phyloP scores from a whole-genome alignment of 1,139 yeast genomes.

The Nakaseomyces delphensis region DNA sequence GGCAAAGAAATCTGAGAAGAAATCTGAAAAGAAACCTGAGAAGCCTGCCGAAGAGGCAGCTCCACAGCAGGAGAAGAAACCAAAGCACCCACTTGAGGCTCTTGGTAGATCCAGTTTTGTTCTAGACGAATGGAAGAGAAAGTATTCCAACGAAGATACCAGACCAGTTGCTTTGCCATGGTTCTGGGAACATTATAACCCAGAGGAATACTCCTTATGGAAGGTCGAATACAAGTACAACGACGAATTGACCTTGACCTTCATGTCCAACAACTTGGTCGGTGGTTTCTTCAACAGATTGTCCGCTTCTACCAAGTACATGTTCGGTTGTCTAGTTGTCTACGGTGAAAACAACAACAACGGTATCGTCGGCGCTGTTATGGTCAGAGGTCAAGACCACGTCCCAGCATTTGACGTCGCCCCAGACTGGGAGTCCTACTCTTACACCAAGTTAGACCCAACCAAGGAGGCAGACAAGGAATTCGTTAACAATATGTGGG shows the following conservation, averaged over 20 bases:
- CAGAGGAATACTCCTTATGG: conserved; percentile 92
- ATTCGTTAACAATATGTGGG: conserved; percentile 67
- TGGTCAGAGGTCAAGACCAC: conserved; percentile 90
- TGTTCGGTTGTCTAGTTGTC: conserved; percentile 90
- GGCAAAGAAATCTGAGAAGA: conserved; percentile 27
- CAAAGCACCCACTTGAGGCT: conserved; percentile 85
- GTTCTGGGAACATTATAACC: conserved; percentile 95
- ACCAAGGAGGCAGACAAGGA: conserved; percentile 59
- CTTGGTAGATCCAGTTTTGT: conserved; percentile 66
- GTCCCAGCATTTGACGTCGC: conserved; percentile 95
- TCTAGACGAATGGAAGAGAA: conserved; percentile 94
- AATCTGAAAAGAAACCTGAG: conserved; percentile 9
- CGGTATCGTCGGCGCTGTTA: conserved; percentile 92
- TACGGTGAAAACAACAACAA: conserved; percentile 98
- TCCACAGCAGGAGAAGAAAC: conserved; percentile 44
- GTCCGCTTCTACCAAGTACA: conserved; percentile 81
- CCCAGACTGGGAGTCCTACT: conserved; percentile 96
- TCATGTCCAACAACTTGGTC: conserved; percentile 96
- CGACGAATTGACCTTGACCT: conserved; percentile 92
- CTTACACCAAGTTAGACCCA: conserved; percentile 58
- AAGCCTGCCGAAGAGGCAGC: conserved; percentile 17
- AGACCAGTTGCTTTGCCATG: conserved; percentile 91
- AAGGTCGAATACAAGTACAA: conserved; percentile 95
- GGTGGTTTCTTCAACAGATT: conserved; percentile 99
- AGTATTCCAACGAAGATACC: conserved; percentile 95